Percentiles rank a stretch among this genome's conserved stretches.
Conservation (phyloP, 1,284 basidiomycete species). For the Ganoderma sp. region DNA sequence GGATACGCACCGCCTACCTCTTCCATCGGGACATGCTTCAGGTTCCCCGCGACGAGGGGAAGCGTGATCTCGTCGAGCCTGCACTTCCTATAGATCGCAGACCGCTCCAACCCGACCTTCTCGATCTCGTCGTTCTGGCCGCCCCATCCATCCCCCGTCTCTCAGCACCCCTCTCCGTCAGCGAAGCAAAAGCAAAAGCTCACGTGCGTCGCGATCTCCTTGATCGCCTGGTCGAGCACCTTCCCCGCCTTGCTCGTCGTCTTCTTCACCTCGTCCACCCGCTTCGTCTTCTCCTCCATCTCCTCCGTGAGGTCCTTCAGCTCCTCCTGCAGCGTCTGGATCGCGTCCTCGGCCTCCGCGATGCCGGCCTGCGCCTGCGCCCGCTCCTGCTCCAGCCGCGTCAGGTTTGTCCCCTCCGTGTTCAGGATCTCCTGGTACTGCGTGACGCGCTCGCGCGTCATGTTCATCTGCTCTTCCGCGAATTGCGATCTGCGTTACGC, state of each 20-base stretch:
- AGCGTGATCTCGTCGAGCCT: conserved; percentile 92
- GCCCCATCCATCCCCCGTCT: not conserved
- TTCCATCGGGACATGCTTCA: conserved; percentile 92
- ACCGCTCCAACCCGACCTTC: conserved; percentile 85
- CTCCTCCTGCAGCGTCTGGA: conserved; percentile 65
- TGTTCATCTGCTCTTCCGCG: conserved; percentile 74
- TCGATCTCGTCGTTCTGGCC: conserved; percentile 92
- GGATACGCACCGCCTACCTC: conserved; percentile 59
- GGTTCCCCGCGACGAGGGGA: conserved; percentile 77
- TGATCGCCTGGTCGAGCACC: conserved; percentile 83
- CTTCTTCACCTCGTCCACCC: conserved; percentile 80
- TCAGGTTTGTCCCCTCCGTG: conserved; percentile 63
- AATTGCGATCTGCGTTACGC: conserved; percentile 69
- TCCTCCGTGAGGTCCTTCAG: conserved; percentile 66
- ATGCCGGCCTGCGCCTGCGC: conserved; percentile 69
- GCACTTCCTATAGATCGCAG: conserved; percentile 89
- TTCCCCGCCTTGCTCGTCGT: conserved; percentile 73
- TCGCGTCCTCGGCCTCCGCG: conserved; percentile 60
- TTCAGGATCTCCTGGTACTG: conserved; percentile 60
- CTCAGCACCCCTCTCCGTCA: not conserved
- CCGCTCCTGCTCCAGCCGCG: conserved; percentile 64
- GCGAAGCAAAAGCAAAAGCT: conserved; percentile 30
- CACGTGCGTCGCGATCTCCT: conserved; percentile 86
- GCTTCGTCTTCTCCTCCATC: conserved; percentile 71
- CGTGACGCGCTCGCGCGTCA: conserved; percentile 67